Evolutionary conservation across 2,329 filamentous ascomycete genomes (phyloP).

Genomic region (Ophiostoma himal-ulmi): DNA sequence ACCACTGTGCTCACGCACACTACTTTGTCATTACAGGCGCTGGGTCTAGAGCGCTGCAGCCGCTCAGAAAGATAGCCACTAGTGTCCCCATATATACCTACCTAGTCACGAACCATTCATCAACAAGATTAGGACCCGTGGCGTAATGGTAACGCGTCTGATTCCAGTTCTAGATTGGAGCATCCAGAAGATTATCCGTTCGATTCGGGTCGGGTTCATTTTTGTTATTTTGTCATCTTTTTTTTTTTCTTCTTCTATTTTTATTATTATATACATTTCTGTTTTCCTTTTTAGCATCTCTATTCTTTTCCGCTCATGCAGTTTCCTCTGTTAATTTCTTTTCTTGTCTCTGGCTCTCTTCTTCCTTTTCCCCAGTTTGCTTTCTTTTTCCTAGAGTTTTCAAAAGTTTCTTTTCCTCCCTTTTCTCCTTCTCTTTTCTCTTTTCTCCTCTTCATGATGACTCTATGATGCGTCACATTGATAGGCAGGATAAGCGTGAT

Average conservation of each 20-base stretch:
- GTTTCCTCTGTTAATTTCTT: not conserved
- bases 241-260: not conserved
- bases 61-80: no score
- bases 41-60: no score
- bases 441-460: not conserved
- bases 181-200: slow-evolving; percentile 15
- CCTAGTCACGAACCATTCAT: not conserved
- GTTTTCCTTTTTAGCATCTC: not conserved
- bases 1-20: not conserved
- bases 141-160: slow-evolving; percentile 15
- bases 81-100: not conserved
- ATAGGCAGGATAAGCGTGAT: not conserved
- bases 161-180: slow-evolving; percentile 6
- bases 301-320: not conserved
- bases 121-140: slow-evolving; percentile 2
- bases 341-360: not conserved
- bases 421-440: not conserved
- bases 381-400: not conserved
- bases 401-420: not conserved
- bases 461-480: not conserved
- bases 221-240: not conserved
- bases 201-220: slow-evolving; percentile 13
- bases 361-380: not conserved
- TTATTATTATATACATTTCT: not conserved
- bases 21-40: not conserved